phyloP scores from a whole-genome alignment of 306 rosid genomes.

The Vicia sativa region DNA sequence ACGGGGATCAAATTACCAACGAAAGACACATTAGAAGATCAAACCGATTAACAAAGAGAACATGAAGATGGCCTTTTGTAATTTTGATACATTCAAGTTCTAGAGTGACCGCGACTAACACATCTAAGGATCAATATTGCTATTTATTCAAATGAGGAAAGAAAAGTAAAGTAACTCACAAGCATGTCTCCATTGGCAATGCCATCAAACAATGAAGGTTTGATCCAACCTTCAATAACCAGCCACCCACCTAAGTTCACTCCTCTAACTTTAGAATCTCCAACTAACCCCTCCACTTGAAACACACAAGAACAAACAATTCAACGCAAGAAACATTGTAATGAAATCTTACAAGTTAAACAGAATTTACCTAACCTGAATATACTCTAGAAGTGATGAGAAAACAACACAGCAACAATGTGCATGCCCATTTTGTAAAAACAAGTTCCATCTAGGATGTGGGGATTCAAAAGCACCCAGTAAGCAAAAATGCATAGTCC shows the following conservation, averaged over 20 bases:
- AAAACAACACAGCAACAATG: slow-evolving; percentile 58
- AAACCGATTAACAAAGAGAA: background rate
- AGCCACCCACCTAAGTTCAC: slow-evolving; percentile 98
- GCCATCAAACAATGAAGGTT: slow-evolving; percentile 92
- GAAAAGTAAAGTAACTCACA: slow-evolving; percentile 52
- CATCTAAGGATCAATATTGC: background rate
- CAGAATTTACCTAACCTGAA: slow-evolving; percentile 67
- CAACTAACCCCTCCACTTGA: slow-evolving; percentile 75
- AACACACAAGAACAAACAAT: slow-evolving; percentile 14
- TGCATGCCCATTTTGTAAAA: slow-evolving; percentile 63
- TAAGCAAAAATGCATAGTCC: slow-evolving; percentile 47
- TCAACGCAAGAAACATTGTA: slow-evolving; percentile 18
- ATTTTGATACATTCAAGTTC: too few species aligned
- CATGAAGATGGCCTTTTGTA: too few species aligned
- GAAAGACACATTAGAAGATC: background rate
- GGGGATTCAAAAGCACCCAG: slow-evolving; percentile 47
- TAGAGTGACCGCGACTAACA: too few species aligned
- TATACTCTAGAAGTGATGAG: slow-evolving; percentile 53
- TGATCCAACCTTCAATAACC: slow-evolving; percentile 95
- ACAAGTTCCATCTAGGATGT: slow-evolving; percentile 74
- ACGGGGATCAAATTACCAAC: background rate
- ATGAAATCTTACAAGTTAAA: slow-evolving; percentile 30
- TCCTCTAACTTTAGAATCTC: slow-evolving; percentile 70
- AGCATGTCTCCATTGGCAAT: slow-evolving; percentile 94
- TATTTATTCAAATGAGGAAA: slow-evolving; percentile 8